A percentile compares a stretch with the other conserved stretches of the same genome.
phyloP scores from a whole-genome alignment of 768 basidiomycete species.

The Tremella mesenterica region DNA sequence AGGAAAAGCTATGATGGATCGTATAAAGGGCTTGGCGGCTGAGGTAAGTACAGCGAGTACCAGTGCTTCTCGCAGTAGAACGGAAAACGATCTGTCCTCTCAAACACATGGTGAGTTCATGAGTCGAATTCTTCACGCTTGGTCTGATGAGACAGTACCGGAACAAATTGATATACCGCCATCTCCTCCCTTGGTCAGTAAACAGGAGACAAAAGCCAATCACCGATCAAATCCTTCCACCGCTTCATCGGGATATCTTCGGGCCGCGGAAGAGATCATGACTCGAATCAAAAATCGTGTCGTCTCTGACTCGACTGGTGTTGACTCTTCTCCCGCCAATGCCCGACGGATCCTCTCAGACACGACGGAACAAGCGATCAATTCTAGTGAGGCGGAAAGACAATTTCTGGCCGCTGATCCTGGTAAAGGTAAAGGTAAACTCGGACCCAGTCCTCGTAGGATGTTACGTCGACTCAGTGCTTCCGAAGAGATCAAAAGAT shows the following conservation, averaged over 20 bases:
- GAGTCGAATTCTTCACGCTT: neutral
- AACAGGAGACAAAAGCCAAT: conserved; percentile 3
- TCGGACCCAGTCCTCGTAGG: conserved; percentile 49
- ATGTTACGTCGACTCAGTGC: conserved; percentile 45
- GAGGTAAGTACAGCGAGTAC: conserved; percentile 30
- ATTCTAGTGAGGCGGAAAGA: neutral
- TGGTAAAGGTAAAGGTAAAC: conserved; percentile 12
- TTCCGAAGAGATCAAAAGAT: conserved; percentile 48
- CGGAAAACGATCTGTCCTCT: neutral
- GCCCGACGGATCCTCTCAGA: neutral
- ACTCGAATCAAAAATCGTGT: conserved; percentile 59
- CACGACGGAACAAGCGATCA: neutral
- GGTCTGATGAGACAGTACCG: conserved; percentile 3
- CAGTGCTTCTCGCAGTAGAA: conserved; percentile 16
- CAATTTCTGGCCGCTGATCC: neutral
- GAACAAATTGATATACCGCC: conserved; percentile 22
- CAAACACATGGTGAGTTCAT: conserved; percentile 10
- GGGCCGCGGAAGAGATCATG: conserved; percentile 72
- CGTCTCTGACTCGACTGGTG: conserved; percentile 22
- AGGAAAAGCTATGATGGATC: conserved; percentile 35
- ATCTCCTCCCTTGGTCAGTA: conserved; percentile 22
- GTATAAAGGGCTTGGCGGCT: conserved; percentile 29
- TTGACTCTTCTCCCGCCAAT: neutral
- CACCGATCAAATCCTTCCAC: conserved; percentile 39
- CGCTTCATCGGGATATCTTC: conserved; percentile 51